Evolutionary conservation across 768 basidiomycete species (phyloP), one percentile per base, ranked within the genome.

Genomic region (Leccinum longicurvipes): DNA sequence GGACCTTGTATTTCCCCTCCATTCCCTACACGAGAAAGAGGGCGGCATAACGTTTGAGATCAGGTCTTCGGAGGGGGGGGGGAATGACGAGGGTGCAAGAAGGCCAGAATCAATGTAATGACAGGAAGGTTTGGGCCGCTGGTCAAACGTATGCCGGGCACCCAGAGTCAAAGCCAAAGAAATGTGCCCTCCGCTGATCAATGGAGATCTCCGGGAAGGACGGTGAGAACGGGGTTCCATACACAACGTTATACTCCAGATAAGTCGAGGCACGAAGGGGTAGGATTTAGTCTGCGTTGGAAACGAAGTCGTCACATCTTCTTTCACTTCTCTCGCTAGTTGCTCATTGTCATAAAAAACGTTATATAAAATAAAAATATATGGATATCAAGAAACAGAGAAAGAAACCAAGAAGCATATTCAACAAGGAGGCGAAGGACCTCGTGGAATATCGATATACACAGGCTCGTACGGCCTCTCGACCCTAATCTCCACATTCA

Each of bases 391-490:
- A n/a, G 36, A 36, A 36, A n/a, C 17, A 36, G 17, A 36, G 17
- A 36, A n/a, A 36, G 36, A 36, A n/a, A 4, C 17, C 17, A 36
- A 36, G 36, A n/a, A 36, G 4, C 36, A 36, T 41, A n/a, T n/a
- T 41, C 39, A 41, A 39, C n/a, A 39, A 19, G 39, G n/a, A 41
- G 19, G 39, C 39, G 10, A 11, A 41, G n/a, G 19, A 19, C n/a
- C 19, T 41, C 19, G 39, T 41, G 67, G 44, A 32, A 59, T 17
- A 0, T 59, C 17, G 10, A 69, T 24, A 51, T 68, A 69, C 29
- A 49, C 58, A 0, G 67, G 67, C 9, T 69, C 63, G 14, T 68
- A 68, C 25, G 67, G 65, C 53, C 65, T 39, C 42, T 69, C 65
- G 3, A 69, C 60, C 34, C 44, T 41, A 1, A 68, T 67, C 3